phyloP scores from a whole-genome alignment of 208 protist genomes.

The Leishmania major region DNA sequence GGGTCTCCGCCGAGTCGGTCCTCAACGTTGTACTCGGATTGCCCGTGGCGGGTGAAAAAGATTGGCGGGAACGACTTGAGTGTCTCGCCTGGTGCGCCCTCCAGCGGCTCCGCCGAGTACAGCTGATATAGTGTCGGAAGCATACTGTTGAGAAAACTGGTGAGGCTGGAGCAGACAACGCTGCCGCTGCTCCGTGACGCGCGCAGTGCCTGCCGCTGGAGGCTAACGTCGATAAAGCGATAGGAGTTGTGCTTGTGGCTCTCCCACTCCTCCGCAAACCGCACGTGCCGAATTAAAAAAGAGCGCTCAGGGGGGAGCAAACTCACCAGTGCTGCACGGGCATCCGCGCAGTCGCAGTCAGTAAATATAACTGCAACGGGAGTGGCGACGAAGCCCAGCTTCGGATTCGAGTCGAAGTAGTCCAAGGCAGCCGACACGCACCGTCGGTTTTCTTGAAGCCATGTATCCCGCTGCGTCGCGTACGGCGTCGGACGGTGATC shows the following conservation, averaged over 20 bases:
- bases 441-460: conserved; percentile 35
- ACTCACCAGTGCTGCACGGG: conserved; percentile 39
- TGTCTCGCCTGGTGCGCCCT: conserved; percentile 43
- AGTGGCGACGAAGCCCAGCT: conserved; percentile 53
- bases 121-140: conserved; percentile 50
- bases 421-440: conserved; percentile 39
- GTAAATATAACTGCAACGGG: conserved; percentile 60
- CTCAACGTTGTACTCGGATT: conserved; percentile 87
- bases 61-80: conserved; percentile 63
- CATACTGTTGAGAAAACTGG: conserved; percentile 63
- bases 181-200: conserved; percentile 52
- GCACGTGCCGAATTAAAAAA: conserved; percentile 60
- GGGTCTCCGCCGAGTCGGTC: conserved; percentile 83
- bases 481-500: conserved; percentile 39
- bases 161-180: conserved; percentile 66
- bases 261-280: conserved; percentile 67
- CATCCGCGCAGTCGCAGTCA: conserved; percentile 46
- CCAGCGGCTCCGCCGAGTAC: conserved; percentile 52
- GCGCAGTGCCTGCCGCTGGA: conserved; percentile 45
- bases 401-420: conserved; percentile 55
- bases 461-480: conserved; percentile 35
- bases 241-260: conserved; percentile 6
- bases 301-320: conserved; percentile 38
- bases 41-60: conserved; percentile 83
- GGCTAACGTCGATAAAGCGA: conserved; percentile 59